These are phyloP conservation scores for Teratosphaeria zuluensis DNA, from an alignment of 2,329 filamentous ascomycete species.

Conservation along the genomic window DNA sequence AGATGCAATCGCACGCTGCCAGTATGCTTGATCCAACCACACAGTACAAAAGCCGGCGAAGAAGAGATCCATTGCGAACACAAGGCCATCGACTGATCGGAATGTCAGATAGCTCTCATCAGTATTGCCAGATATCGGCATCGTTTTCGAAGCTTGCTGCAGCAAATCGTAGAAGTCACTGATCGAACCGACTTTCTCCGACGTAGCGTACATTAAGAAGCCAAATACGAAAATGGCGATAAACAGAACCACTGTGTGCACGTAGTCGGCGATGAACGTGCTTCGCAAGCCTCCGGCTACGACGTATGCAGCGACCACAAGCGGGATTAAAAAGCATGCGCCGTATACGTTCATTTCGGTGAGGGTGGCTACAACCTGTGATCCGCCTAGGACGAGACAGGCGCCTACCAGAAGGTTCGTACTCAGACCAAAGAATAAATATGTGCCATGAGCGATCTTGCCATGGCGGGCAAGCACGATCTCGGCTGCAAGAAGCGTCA, in stretches of 20 bases:
- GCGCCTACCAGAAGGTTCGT: slow-evolving; percentile 36
- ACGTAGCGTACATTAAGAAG: slow-evolving; percentile 33
- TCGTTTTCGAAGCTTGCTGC: slow-evolving; percentile 25
- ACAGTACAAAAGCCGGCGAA: slow-evolving; percentile 22
- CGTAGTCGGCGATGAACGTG: slow-evolving; percentile 33
- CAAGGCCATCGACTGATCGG: slow-evolving; percentile 32
- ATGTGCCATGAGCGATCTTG: slow-evolving; percentile 17
- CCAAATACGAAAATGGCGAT: slow-evolving; percentile 37
- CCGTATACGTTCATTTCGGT: slow-evolving; percentile 38
- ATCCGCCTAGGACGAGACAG: slow-evolving; percentile 36
- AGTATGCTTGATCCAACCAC: slow-evolving; percentile 38
- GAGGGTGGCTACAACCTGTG: slow-evolving; percentile 34
- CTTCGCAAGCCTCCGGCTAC: slow-evolving; percentile 31
- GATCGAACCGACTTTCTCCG: slow-evolving; percentile 30
- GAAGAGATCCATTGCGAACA: slow-evolving; percentile 31
- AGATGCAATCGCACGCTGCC: slow-evolving; percentile 36
- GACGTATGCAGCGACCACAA: slow-evolving; percentile 30
- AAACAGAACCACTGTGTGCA: slow-evolving; percentile 34
- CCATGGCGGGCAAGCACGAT: slow-evolving; percentile 32
- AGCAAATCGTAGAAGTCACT: slow-evolving; percentile 32
- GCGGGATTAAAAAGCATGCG: slow-evolving; percentile 34
- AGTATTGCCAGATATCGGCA: slow-evolving; percentile 30
- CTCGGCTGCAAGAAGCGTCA: slow-evolving; percentile 20
- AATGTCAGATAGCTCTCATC: slow-evolving; percentile 34
- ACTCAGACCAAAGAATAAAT: slow-evolving; percentile 31